Percentiles rank a stretch among this genome's conserved stretches.
These are phyloP conservation scores for Magnaporthiopsis poae DNA, from an alignment of 2,329 filamentous ascomycete species.

Conservation along the genomic window DNA sequence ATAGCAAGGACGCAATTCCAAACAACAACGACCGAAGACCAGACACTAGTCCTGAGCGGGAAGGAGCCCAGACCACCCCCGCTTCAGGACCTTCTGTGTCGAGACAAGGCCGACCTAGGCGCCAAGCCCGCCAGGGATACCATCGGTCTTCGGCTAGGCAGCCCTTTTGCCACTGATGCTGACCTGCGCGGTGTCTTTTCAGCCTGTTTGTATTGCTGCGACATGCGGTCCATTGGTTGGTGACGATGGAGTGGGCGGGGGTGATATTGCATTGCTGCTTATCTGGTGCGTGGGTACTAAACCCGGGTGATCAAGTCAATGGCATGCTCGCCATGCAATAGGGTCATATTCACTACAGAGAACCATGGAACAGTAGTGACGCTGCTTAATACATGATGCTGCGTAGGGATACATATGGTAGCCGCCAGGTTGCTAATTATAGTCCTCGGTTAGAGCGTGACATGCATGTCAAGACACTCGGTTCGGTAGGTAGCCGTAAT, in stretches of 20 bases:
- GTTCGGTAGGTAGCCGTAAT: no score
- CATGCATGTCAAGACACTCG: background rate
- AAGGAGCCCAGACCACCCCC: background rate
- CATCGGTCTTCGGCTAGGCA: background rate
- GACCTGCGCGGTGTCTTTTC: no score
- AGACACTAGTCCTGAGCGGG: background rate
- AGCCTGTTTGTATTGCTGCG: no score
- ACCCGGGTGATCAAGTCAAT: background rate
- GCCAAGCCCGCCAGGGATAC: background rate
- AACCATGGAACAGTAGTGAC: no score
- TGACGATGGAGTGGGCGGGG: background rate
- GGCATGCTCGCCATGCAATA: background rate
- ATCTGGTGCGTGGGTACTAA: background rate
- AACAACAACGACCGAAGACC: background rate
- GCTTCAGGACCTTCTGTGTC: background rate
- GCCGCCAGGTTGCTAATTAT: background rate
- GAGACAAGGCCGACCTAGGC: background rate
- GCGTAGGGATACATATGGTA: no score
- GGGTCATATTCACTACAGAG: background rate
- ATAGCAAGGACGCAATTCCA: no score
- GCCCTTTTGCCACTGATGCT: no score
- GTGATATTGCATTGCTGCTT: background rate
- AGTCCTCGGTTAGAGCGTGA: background rate
- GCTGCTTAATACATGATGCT: no score
- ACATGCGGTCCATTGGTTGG: no score